phyloP scores from a whole-genome alignment of 805 yeast genomes.

The Metschnikowia hibisci region DNA sequence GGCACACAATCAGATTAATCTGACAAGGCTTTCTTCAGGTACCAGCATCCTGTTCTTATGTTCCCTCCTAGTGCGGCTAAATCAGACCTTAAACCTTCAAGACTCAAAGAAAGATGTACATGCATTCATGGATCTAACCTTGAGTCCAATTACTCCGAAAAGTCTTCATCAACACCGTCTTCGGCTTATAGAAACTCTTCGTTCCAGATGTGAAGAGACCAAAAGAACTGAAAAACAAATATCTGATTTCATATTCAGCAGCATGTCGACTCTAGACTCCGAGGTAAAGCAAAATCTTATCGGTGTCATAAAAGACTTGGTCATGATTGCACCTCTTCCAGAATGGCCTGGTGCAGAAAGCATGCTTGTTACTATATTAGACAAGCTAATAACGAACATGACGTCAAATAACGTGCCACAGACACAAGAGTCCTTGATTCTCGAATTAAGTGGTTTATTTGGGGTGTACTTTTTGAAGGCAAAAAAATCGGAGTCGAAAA shows the following conservation, averaged over 20 bases:
- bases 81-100: constrained; percentile 35
- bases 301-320: constrained; percentile 51
- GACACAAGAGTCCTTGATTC: constrained; percentile 10
- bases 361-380: constrained; percentile 1
- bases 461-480: constrained; percentile 7
- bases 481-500: background rate
- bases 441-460: constrained; percentile 8
- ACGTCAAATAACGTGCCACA: background rate
- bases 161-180: constrained; percentile 8
- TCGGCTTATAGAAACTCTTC: constrained; percentile 1
- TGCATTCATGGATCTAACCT: constrained; percentile 3
- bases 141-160: constrained; percentile 7
- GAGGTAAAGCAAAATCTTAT: constrained; percentile 8
- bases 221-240: constrained; percentile 2
- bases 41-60: constrained; percentile 47
- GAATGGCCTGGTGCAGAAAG: constrained; percentile 60
- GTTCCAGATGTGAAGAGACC: constrained; percentile 2
- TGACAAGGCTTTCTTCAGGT: background rate
- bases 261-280: constrained; percentile 6
- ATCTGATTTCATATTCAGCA: constrained; percentile 8
- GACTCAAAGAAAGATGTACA: constrained; percentile 3
- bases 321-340: constrained; percentile 46
- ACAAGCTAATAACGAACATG: constrained; percentile 2
- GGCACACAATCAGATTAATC: background rate
- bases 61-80: constrained; percentile 37